Conservation (phyloP, 768 basidiomycete species). For the Guyanaporus albipodus region DNA sequence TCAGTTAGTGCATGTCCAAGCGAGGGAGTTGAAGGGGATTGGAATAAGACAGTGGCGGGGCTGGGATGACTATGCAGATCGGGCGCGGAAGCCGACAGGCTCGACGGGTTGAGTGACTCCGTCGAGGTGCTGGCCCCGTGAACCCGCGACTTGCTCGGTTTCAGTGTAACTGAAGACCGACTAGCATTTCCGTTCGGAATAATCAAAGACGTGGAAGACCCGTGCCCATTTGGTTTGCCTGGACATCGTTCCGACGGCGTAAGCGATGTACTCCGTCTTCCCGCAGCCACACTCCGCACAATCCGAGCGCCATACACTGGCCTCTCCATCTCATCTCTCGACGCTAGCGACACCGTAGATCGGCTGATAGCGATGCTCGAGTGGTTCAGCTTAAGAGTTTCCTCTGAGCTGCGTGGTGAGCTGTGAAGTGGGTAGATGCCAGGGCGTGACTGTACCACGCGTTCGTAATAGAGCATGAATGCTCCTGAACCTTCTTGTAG, state of each 20-base stretch:
- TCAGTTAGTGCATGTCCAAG: conserved; percentile 12
- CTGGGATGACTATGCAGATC: conserved; percentile 19
- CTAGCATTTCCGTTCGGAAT: conserved; percentile 24
- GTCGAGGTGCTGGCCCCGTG: conserved; percentile 5
- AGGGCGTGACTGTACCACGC: conserved; percentile 41
- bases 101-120: conserved; percentile 8
- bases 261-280: conserved; percentile 38
- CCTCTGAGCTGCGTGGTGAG: conserved; percentile 53
- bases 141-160: conserved; percentile 13
- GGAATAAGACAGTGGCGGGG: conserved; percentile 10
- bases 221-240: conserved; percentile 13
- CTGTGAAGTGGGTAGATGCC: conserved; percentile 31
- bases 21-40: conserved; percentile 10
- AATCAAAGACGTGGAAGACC: conserved; percentile 8
- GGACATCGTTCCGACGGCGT: conserved; percentile 29
- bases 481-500: conserved; percentile 66
- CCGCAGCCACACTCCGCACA: conserved; percentile 52
- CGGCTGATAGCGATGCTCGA: conserved; percentile 38
- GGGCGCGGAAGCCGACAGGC: conserved; percentile 24
- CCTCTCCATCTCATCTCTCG: conserved; percentile 17
- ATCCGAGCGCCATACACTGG: conserved; percentile 43
- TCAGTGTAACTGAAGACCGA: conserved; percentile 20
- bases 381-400: conserved; percentile 56
- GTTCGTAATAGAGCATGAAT: conserved; percentile 96
- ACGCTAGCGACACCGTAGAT: conserved; percentile 44